Evolutionary conservation across 2,329 filamentous ascomycete genomes (phyloP), one percentile per base, ranked within the genome.

Genomic region (Fonsecaea multimorphosa): DNA sequence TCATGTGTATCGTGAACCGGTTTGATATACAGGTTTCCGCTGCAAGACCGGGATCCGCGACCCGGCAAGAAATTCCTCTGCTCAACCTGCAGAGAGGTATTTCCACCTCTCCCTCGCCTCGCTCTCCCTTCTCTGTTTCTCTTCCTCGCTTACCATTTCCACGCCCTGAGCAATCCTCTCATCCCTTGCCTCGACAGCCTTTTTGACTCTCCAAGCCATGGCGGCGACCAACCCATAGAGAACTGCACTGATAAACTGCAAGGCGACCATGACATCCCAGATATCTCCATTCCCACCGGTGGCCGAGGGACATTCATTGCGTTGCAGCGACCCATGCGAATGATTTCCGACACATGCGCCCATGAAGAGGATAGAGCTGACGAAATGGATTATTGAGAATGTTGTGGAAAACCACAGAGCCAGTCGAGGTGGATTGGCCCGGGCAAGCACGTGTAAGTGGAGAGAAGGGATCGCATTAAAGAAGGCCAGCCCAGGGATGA

Each of bases 381-480:
- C 66, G 49, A 72, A 63, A 27, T 67, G 69, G 29, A 67, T 19
- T 7, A 68, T 38, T 1, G 63, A 61, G 5, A 72, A 58, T 12
- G 64, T 60, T 1, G 56, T 31, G 11, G 64, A 68, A 63, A 72
- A 72, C 58, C 59, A 66, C 2, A 72, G 46, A 3, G 70, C 70
- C 32, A 72, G 51, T n/a, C 65, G 61, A 11, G 70, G 70, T 11
- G 68, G 62, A 44, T 72, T 72, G 34, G 60, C 58, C 8, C 69
- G 68, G 5, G 69, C 70, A 34, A 72, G 63, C 4, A 71, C 66
- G 52, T 71, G 69, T 27, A 72, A 51, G 53, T 72, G 70, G 16
- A 69, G 64, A 8, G 64, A 68, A 1, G 70, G 69, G 32, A 72
- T 69, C 14, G 70, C 65, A 58, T 72, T 72, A 68, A 72, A 72